Base-by-base conservation (phyloP, 1,139 yeast genomes). In the Suhomyces ambrosiae region DNA sequence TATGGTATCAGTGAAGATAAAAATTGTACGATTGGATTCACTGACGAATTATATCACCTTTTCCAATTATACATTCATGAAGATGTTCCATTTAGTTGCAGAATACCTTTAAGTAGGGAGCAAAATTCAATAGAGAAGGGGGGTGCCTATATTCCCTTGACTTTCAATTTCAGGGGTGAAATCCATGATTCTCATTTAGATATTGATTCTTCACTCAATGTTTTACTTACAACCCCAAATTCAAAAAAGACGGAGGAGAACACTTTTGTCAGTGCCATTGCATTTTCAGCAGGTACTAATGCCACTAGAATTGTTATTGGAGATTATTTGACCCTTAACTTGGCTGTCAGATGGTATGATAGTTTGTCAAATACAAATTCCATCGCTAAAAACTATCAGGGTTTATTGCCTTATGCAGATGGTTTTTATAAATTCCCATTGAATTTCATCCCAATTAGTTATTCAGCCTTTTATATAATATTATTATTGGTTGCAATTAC, bases 41-140 rank as follows among this genome's bases (percentile, higher is more conserved):
- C 76, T n/a, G 92, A 85, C 56, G 85, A 81, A 49, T 57, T 79
- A 35, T 85, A 76, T 54, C 94, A 85, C 52, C 59, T 84, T 42
- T 82, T 85, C 57, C 92, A 85, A 60, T 65, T 84, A 36, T 83
- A 84, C 53, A 68, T 85, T 38, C 94, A 85, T 55, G 86, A 83
- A 56, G 94, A 85, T 56, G 82, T 75, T 3, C 94, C 94, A 18
- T 79, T 80, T 53, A 75, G 86, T 40, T 85, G 94, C 58, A 68
- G 86, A 40, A 51, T 82, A 17, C 84, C 85, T 3, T 49, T 74
- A 31, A 65, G 74, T 40, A 65, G 70, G 8, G 74, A 73, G 37
- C 55, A 63, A 17, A 59, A 70, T 44, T 63, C 64, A 34, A 53
- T 66, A 36, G 76, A 68, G 42, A 61, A 65, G 45, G 76, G 80